Evolutionary conservation across 257 asterid genomes (phyloP).

Genomic region (Jacaranda copaia): DNA sequence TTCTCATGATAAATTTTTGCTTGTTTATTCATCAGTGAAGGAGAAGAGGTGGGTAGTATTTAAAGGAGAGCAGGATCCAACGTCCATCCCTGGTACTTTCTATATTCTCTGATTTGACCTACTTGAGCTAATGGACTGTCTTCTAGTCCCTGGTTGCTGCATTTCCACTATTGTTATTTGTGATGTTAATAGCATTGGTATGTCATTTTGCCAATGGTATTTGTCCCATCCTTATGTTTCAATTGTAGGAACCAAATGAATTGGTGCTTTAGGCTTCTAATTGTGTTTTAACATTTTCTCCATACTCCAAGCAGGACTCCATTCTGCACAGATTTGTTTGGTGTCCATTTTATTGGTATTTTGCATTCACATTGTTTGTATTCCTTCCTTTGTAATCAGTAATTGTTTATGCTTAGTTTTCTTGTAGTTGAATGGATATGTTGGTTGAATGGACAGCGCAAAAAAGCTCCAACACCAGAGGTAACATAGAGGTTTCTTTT

Average conservation of each 20-base stretch:
- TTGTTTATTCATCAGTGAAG: slow-evolving; percentile 66
- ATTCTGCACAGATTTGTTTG: slow-evolving; percentile 17
- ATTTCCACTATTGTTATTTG: not conserved
- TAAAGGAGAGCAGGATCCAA: slow-evolving; percentile 95
- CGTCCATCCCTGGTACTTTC: slow-evolving; percentile 78
- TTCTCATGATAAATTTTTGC: slow-evolving; percentile 14
- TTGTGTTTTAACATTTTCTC: not conserved
- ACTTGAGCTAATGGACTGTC: slow-evolving; percentile 19
- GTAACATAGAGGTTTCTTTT: slow-evolving; percentile 36
- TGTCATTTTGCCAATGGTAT: not conserved
- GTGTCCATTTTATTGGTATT: not conserved
- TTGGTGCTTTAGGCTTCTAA: slow-evolving; percentile 19
- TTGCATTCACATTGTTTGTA: not conserved
- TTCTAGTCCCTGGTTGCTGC: not conserved
- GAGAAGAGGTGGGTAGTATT: slow-evolving; percentile 89
- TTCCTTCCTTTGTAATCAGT: slow-evolving; percentile 35
- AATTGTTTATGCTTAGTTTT: slow-evolving; percentile 48
- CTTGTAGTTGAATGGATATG: slow-evolving; percentile 97
- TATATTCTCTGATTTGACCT: slow-evolving; percentile 25
- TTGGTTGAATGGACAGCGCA: slow-evolving; percentile 99
- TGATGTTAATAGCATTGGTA: slow-evolving; percentile 11
- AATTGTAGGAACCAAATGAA: slow-evolving; percentile 19
- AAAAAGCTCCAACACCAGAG: slow-evolving; percentile 90
- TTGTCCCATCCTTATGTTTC: slow-evolving; percentile 2
- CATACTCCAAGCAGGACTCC: not conserved